A percentile compares a stretch with the other conserved stretches of the same genome.
Evolutionary conservation across 371 early-diverging fungal species (phyloP).

Genomic region (Quaeritorhiza haematococci): DNA sequence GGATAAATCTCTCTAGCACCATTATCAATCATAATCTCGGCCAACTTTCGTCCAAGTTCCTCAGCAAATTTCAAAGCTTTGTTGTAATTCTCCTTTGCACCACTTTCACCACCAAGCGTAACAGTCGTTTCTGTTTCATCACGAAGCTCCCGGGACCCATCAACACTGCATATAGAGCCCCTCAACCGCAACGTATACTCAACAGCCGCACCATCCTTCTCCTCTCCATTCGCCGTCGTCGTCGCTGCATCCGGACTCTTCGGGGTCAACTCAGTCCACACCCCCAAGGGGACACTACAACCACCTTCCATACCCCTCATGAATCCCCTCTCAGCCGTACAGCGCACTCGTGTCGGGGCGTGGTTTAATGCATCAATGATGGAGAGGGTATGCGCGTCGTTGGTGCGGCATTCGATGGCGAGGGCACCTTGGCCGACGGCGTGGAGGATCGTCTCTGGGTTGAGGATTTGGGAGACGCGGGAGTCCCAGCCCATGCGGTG

Average conservation of each 20-base stretch:
- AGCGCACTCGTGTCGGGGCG: conserved; percentile 57
- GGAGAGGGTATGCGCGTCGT: conserved; percentile 48
- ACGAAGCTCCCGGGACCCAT: too few relatives aligned
- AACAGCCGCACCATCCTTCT: too few relatives aligned
- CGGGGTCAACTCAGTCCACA: conserved; percentile 47
- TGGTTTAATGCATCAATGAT: conserved; percentile 64
- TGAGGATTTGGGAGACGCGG: conserved; percentile 69
- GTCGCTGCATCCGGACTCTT: neutral
- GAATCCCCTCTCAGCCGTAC: conserved; percentile 81
- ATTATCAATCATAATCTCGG: too few relatives aligned
- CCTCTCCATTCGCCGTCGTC: too few relatives aligned
- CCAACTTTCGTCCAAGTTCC: too few relatives aligned
- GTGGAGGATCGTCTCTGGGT: conserved; percentile 61
- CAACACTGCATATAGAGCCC: too few relatives aligned
- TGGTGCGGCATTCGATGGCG: conserved; percentile 76
- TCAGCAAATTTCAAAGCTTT: too few relatives aligned
- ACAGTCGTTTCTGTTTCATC: too few relatives aligned
- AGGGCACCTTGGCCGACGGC: conserved; percentile 96
- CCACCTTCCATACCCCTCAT: conserved; percentile 92
- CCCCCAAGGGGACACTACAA: conserved; percentile 94
- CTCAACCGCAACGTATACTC: too few relatives aligned
- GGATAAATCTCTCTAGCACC: too few relatives aligned
- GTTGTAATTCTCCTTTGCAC: too few relatives aligned
- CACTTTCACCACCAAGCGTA: too few relatives aligned
- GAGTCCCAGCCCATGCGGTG: conserved; percentile 47